These are phyloP conservation scores for Russula emetica DNA, from an alignment of 768 basidiomycete genomes.

Conservation along the genomic window DNA sequence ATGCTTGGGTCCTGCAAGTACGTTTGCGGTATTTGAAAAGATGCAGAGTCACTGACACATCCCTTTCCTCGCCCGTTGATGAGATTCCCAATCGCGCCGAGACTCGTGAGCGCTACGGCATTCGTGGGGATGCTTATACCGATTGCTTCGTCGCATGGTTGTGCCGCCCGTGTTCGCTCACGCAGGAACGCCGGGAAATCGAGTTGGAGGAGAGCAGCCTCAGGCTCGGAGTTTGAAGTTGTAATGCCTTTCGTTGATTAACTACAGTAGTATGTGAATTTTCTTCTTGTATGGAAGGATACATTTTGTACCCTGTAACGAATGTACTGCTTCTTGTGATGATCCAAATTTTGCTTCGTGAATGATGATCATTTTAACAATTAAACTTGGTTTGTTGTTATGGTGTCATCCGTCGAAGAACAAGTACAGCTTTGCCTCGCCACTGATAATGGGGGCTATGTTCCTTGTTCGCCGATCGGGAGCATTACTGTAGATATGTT, in stretches of 20 bases:
- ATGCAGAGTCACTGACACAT: not conserved
- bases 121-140: not conserved
- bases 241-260: not conserved
- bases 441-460: too few relatives aligned
- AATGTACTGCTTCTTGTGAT: not conserved
- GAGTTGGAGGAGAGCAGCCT: constrained; percentile 9
- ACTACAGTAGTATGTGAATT: too few relatives aligned
- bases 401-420: too few relatives aligned
- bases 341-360: too few relatives aligned
- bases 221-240: too few relatives aligned
- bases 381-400: too few relatives aligned
- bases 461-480: too few relatives aligned
- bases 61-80: not conserved
- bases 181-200: constrained; percentile 10
- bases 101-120: not conserved
- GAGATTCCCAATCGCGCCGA: not conserved
- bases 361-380: too few relatives aligned
- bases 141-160: not conserved
- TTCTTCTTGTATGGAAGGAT: not conserved
- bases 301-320: not conserved
- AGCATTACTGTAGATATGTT: too few relatives aligned
- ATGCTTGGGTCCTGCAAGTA: not conserved
- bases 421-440: too few relatives aligned
- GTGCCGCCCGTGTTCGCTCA: not conserved
- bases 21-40: not conserved